These are phyloP conservation scores for Prunus yedoensis DNA, from an alignment of 331 rosid species.

Conservation along the genomic window DNA sequence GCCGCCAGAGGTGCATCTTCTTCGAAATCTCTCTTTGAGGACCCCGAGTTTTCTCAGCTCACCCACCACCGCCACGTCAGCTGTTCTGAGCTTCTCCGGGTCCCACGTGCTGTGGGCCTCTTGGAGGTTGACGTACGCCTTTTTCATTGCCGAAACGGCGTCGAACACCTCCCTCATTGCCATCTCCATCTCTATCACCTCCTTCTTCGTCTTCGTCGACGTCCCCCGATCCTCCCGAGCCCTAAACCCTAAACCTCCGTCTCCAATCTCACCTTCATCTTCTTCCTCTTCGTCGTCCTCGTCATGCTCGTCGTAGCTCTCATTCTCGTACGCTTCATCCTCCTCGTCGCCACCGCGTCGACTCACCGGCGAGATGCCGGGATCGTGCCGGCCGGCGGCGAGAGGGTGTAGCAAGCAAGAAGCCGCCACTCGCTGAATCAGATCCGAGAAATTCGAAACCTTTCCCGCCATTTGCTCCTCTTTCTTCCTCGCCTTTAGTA, in stretches of 20 bases:
- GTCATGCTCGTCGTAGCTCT: slow-evolving; percentile 20
- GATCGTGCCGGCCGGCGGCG: slow-evolving; percentile 35
- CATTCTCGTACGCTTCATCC: slow-evolving; percentile 15
- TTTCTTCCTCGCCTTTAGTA: slow-evolving; percentile 22
- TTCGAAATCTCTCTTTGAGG: slow-evolving; percentile 67
- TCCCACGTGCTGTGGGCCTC: slow-evolving; percentile 96
- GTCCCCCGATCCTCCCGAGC: slow-evolving; percentile 24
- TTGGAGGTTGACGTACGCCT: slow-evolving; percentile 67
- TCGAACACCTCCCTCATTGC: slow-evolving; percentile 77
- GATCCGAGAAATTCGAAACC: slow-evolving; percentile 84
- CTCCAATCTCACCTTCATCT: slow-evolving; percentile 20
- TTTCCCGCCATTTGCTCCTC: slow-evolving; percentile 64
- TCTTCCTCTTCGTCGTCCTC: slow-evolving; percentile 29
- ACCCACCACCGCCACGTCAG: slow-evolving; percentile 79
- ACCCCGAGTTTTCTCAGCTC: slow-evolving; percentile 74
- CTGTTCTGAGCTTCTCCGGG: slow-evolving; percentile 70
- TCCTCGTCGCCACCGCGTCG: slow-evolving; percentile 24
- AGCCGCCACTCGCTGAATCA: slow-evolving; percentile 87
- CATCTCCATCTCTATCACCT: slow-evolving; percentile 62
- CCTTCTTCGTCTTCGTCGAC: slow-evolving; percentile 5
- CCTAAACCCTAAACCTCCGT: slow-evolving; percentile 1
- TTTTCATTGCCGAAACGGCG: slow-evolving; percentile 72
- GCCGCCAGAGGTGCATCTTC: slow-evolving; percentile 23
- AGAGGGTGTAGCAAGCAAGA: slow-evolving; percentile 94
- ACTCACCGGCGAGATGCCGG: slow-evolving; percentile 19